Percentiles rank a stretch among this genome's conserved stretches.
Conservation (phyloP, 108 stramenopile genomes). For the Cafeteria roenbergensis region DNA sequence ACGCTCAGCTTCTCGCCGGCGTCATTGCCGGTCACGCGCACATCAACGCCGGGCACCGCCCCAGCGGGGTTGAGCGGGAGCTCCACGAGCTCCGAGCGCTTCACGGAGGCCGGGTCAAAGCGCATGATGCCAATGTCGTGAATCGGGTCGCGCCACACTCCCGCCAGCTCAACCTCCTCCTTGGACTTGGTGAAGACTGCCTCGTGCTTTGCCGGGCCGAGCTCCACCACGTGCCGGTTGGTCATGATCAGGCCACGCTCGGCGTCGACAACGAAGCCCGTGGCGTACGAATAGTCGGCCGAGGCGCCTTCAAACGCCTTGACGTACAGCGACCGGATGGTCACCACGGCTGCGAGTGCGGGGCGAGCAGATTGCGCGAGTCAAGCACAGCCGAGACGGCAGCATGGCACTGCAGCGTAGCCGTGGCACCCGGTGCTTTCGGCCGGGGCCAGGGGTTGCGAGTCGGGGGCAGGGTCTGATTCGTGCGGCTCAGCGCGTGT, state of each 20-base stretch:
- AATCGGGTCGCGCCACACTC: slow-evolving; percentile 35
- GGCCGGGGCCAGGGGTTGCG: too few relatives aligned
- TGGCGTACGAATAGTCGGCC: slow-evolving; percentile 10
- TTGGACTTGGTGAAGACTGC: slow-evolving; percentile 37
- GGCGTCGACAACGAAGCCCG: slow-evolving; percentile 26
- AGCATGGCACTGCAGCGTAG: too few relatives aligned
- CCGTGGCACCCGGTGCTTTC: too few relatives aligned
- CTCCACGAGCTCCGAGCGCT: slow-evolving; percentile 25
- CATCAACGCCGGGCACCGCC: slow-evolving; percentile 33
- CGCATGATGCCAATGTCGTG: slow-evolving; percentile 36
- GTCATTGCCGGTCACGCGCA: slow-evolving; percentile 40
- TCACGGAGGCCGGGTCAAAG: slow-evolving; percentile 33
- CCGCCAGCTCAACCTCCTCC: slow-evolving; percentile 34
- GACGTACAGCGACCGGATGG: too few relatives aligned
- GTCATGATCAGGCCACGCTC: slow-evolving; percentile 32
- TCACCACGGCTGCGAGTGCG: too few relatives aligned
- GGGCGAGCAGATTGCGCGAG: too few relatives aligned
- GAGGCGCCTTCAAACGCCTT: slow-evolving; percentile 15
- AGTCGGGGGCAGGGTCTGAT: too few relatives aligned
- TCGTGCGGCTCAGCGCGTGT: too few relatives aligned
- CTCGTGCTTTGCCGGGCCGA: slow-evolving; percentile 32
- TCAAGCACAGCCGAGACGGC: too few relatives aligned
- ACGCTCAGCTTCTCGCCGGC: slow-evolving; percentile 41
- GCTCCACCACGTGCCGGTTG: slow-evolving; percentile 34
- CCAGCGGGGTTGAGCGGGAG: slow-evolving; percentile 29